Evolutionary conservation across 306 rosid species (phyloP).

Genomic region (Datisca glomerata): DNA sequence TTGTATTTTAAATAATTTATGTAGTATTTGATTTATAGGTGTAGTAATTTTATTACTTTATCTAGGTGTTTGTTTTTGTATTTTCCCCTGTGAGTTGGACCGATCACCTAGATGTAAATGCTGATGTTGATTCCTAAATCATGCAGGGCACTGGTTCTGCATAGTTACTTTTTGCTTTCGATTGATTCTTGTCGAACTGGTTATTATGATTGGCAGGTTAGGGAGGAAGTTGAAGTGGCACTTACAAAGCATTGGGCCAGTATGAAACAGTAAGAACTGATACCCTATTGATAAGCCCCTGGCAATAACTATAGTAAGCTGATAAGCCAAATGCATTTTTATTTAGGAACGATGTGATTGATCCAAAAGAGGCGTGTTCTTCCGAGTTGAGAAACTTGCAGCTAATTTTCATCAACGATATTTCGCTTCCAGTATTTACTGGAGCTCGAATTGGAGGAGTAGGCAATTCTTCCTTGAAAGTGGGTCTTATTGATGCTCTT

Average conservation of each 20-base stretch:
- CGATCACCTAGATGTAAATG: too few species aligned
- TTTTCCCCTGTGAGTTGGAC: too few species aligned
- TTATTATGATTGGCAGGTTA: conserved; percentile 50
- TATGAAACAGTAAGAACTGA: conserved; percentile 65
- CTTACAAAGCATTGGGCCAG: conserved; percentile 53
- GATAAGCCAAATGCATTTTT: conserved; percentile 12
- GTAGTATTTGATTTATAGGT: too few species aligned
- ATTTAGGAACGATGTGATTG: conserved; percentile 35
- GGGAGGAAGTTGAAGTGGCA: conserved; percentile 89
- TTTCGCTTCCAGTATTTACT: conserved; percentile 88
- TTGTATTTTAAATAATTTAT: too few species aligned
- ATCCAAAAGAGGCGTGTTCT: conserved; percentile 43
- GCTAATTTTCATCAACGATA: conserved; percentile 54
- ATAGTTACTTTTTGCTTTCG: background rate
- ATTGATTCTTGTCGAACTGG: conserved; percentile 9
- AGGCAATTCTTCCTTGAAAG: conserved; percentile 48
- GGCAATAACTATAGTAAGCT: too few species aligned
- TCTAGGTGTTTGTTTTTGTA: too few species aligned
- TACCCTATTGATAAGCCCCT: too few species aligned
- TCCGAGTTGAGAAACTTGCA: conserved; percentile 48
- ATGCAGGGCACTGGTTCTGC: too few species aligned
- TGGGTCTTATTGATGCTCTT: conserved; percentile 51
- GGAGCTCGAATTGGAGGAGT: conserved; percentile 97
- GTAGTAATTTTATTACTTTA: too few species aligned
- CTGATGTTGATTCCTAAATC: too few species aligned